Evolutionary conservation across 345 rosid species (phyloP), one percentile per base, ranked within the genome.

Genomic region (Salix purpurea): DNA sequence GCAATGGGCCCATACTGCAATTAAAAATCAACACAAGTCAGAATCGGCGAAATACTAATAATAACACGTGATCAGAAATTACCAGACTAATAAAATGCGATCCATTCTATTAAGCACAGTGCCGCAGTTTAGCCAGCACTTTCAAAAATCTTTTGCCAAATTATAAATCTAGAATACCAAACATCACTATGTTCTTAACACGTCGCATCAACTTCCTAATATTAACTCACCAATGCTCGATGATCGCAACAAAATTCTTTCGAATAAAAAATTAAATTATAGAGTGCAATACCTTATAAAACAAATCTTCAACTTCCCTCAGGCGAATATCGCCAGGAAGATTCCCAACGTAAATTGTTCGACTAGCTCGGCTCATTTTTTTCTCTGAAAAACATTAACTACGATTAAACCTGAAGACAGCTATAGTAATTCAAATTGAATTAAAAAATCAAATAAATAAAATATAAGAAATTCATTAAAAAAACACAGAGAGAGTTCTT

Each of bases 291-390:
- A 96, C 99, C 92, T 96, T 96, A 85, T 88, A 87, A 78, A 96
- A 96, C 93, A 96, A 87, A 87, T 94, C 99, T 79, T 96, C 96
- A n/a, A 96, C 94, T 88, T 96, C 98, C 78, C 91, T 88, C 90
- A 85, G 90, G 19, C 99, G 98, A 78, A 92, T 87, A 85, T 96
- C 99, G 7, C 97, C 96, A 7, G 99, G 99, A 58, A 96, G 96
- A 84, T 96, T 96, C n/a, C 98, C 98, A 12, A 96, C 99, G 77
- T 94, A 94, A 18, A 96, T 81, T 44, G 98, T 96, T 71, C 98
- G 82, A 77, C 97, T 92, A 5, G 95, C 84, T 32, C 97, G 92
- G 87, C 98, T 87, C 80, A 67, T 77, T 32, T n/a, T 69, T 21
- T 58, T 10, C 70, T 44, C 72, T 52, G 39, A 6, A 67, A 37